Conservation (phyloP, 2,329 filamentous ascomycete genomes). For the Diaporthe batatas region DNA sequence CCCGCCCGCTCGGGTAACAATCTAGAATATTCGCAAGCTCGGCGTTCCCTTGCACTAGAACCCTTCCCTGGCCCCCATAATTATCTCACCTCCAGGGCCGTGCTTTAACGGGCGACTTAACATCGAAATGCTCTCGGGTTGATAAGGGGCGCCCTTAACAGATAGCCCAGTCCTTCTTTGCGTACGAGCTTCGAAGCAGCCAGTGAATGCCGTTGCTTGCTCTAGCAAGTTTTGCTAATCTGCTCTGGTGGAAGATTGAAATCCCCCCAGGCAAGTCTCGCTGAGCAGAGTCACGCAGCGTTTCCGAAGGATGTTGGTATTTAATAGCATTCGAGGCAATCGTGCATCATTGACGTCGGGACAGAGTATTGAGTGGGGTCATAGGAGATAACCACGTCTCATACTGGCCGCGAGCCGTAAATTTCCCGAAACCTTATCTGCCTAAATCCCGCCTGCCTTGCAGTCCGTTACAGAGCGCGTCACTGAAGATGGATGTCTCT, state of each 20-base stretch:
- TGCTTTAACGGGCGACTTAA: not conserved
- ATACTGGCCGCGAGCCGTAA: not conserved
- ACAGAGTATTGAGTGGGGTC: not conserved
- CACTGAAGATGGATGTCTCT: not conserved
- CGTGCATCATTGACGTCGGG: not conserved
- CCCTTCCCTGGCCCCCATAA: not conserved
- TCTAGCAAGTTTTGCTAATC: not conserved
- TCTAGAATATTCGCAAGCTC: constrained; percentile 33
- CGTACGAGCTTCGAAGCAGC: not conserved
- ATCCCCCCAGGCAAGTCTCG: not conserved
- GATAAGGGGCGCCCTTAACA: not conserved
- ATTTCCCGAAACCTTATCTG: constrained; percentile 34
- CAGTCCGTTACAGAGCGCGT: not conserved
- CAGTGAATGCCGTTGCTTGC: not conserved
- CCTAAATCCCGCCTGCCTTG: constrained; percentile 8
- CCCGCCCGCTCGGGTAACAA: not conserved
- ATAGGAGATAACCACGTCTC: not conserved
- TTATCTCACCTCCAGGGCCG: too few relatives aligned
- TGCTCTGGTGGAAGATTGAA: not conserved
- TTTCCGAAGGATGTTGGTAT: not conserved
- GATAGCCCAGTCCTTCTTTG: not conserved
- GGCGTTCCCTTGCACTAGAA: not conserved
- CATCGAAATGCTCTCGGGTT: not conserved
- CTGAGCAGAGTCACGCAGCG: not conserved
- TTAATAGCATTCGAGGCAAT: not conserved